Conservation (phyloP, 805 yeast species). For the Lipomyces sp. region DNA sequence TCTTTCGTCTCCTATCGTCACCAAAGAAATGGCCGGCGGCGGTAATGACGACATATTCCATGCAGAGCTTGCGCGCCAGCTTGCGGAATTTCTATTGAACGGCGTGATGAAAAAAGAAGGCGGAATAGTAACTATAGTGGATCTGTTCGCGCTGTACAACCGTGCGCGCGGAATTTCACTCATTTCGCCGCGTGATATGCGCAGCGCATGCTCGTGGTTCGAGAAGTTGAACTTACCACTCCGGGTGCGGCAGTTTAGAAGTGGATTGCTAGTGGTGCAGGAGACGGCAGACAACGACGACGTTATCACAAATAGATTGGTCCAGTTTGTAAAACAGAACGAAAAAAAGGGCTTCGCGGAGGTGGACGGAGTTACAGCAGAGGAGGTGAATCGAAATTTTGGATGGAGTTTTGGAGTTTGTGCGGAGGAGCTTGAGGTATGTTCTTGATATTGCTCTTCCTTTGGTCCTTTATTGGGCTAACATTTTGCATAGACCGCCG, state of each 20-base stretch:
- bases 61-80: constrained; percentile 68
- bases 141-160: constrained; percentile 61
- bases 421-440: constrained; percentile 53
- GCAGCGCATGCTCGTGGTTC: constrained; percentile 56
- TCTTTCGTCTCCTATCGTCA: constrained; percentile 33
- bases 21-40: constrained; percentile 40
- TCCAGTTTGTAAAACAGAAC: constrained; percentile 29
- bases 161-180: constrained; percentile 61
- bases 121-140: constrained; percentile 59
- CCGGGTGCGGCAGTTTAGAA: constrained; percentile 40
- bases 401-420: constrained; percentile 65
- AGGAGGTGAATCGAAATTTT: constrained; percentile 11
- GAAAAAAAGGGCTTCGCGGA: constrained; percentile 13
- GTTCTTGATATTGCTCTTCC: neutral
- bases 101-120: constrained; percentile 49
- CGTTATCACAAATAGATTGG: constrained; percentile 40
- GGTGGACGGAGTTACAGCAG: constrained; percentile 45
- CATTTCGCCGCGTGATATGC: constrained; percentile 65
- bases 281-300: constrained; percentile 39
- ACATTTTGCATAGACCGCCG: neutral
- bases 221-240: constrained; percentile 58
- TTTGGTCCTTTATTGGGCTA: neutral
- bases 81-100: constrained; percentile 62
- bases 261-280: constrained; percentile 43
- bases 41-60: constrained; percentile 36